phyloP scores from a whole-genome alignment of 1,284 basidiomycete genomes.

The Exsudoporus floridanus region DNA sequence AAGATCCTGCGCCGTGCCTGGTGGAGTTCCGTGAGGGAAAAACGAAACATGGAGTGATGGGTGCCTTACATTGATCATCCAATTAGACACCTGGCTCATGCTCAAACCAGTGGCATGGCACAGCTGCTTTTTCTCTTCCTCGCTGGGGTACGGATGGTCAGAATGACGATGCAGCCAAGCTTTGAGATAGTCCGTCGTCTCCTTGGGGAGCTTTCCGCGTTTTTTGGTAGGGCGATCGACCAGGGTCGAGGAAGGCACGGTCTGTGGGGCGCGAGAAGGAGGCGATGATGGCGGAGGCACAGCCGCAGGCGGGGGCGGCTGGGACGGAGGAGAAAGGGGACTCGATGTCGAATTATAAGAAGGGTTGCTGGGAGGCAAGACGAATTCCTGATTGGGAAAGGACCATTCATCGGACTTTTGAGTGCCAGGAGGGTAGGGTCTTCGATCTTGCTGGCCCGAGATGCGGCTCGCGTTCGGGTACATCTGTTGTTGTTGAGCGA shows the following conservation, averaged over 20 bases:
- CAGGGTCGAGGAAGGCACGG: slow-evolving; percentile 53
- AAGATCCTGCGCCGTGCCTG: slow-evolving; percentile 80
- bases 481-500: slow-evolving; percentile 57
- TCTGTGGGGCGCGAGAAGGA: slow-evolving; percentile 51
- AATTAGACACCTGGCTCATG: slow-evolving; percentile 87
- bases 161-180: slow-evolving; percentile 89
- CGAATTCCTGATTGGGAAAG: slow-evolving; percentile 38
- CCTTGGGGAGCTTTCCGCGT: slow-evolving; percentile 85
- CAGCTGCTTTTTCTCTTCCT: slow-evolving; percentile 88
- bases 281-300: slow-evolving; percentile 44
- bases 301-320: slow-evolving; percentile 36
- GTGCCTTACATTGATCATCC: slow-evolving; percentile 83
- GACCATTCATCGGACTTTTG: slow-evolving; percentile 43
- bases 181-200: slow-evolving; percentile 86
- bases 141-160: slow-evolving; percentile 86
- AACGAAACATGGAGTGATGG: slow-evolving; percentile 8
- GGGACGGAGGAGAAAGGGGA: slow-evolving; percentile 25
- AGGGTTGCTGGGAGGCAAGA: slow-evolving; percentile 29
- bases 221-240: slow-evolving; percentile 75
- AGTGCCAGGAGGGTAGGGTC: slow-evolving; percentile 28
- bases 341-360: slow-evolving; percentile 26
- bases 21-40: slow-evolving; percentile 12
- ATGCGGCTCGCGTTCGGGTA: slow-evolving; percentile 66
- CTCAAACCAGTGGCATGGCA: slow-evolving; percentile 82
- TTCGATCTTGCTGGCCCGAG: slow-evolving; percentile 64